Evolutionary conservation across 768 basidiomycete genomes (phyloP), one percentile per base, ranked within the genome.

Genomic region (Lanmaoa pseudosensibilis): DNA sequence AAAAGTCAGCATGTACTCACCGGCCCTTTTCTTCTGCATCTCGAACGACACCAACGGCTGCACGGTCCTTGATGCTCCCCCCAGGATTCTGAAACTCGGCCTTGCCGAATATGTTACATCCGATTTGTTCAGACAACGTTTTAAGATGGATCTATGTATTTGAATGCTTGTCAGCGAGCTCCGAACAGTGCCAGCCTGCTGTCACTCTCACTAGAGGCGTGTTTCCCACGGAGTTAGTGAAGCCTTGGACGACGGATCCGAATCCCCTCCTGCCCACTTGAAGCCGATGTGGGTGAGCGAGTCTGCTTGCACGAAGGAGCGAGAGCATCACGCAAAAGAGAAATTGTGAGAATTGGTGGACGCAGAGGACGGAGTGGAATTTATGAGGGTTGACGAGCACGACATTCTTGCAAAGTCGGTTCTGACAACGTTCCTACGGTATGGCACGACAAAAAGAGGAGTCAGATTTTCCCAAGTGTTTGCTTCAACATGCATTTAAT

Each of bases 71-170:
- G 63, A 99, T 92, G 59, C 92, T 94, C 39, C 96, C 96, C 6
- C 97, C 97, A 0, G 97, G 97, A 67, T 98, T 98, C 76, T 97
- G 94, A 69, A 97, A 95, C 74, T 99, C 97, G 19, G 97, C 93
- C 71, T 99, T 98, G n/a, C 91, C 95, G 46, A 87, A 86, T 58
- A 98, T 93, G 50, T 83, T 83, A 52, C 84, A 85, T 16, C 94
- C 94, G 1, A 86, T 92, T 68, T 83, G 83, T 62, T 93, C 85
- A 11, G 93, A 97, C 9, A 97, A 79, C 15, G 74, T 74, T 71
- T 91, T 86, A 51, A 98, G 80, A 60, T 86, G 84, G 57, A 98
- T 94, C 94, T 97, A 25, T 18, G 69, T 4, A 19, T 34, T 19
- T 21, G 25, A 19, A n/a, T 21, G 36, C 10, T 25, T 5, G 40